Evolutionary conservation across 2,329 filamentous ascomycete species (phyloP).

Genomic region (Leptographium lundbergii): DNA sequence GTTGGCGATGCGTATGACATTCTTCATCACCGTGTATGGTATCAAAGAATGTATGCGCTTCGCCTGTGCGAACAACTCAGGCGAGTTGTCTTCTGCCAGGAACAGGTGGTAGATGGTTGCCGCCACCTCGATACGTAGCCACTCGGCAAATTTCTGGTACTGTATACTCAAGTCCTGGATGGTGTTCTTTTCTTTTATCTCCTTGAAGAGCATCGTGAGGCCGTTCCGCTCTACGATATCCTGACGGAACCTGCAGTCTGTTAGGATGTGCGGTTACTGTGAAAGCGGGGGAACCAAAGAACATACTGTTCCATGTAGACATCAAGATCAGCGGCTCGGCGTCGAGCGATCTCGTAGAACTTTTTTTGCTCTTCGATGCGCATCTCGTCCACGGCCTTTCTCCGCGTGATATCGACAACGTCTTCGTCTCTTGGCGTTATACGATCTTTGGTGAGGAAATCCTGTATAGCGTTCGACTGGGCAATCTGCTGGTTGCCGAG

Average conservation of each 20-base stretch:
- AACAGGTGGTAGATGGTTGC: constrained; percentile 96
- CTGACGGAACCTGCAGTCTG: constrained; percentile 40
- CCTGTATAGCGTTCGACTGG: constrained; percentile 66
- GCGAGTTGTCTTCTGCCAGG: constrained; percentile 94
- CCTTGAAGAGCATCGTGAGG: constrained; percentile 80
- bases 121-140: constrained; percentile 92
- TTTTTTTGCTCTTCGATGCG: constrained; percentile 83
- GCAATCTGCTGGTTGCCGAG: constrained; percentile 77
- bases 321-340: constrained; percentile 83
- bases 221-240: constrained; percentile 64
- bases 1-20: constrained; percentile 92
- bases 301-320: constrained; percentile 92
- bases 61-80: constrained; percentile 86
- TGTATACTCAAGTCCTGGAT: constrained; percentile 85
- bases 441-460: constrained; percentile 67
- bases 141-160: constrained; percentile 97
- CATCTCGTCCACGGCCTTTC: constrained; percentile 75
- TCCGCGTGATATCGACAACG: constrained; percentile 61
- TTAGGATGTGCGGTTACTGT: neutral
- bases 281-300: neutral
- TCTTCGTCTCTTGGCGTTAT: constrained; percentile 72
- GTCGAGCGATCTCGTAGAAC: constrained; percentile 91
- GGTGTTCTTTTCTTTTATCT: constrained; percentile 80
- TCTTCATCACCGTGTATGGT: constrained; percentile 87
- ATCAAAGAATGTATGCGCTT: constrained; percentile 92